phyloP scores from a whole-genome alignment of 2,329 filamentous ascomycete species.

The Trichoderma atroviride region DNA sequence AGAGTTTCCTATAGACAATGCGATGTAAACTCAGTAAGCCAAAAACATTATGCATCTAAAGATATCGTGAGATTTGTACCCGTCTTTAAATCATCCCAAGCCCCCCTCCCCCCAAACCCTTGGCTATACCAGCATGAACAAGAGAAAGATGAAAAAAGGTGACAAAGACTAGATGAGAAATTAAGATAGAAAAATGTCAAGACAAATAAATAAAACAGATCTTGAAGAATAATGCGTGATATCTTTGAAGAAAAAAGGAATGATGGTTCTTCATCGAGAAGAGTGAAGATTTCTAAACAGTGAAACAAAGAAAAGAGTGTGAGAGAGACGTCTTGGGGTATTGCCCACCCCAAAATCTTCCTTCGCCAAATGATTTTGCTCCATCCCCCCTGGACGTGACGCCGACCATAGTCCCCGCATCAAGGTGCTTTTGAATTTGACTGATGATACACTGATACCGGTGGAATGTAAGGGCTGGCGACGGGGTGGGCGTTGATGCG shows the following conservation, averaged over 20 bases:
- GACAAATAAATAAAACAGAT: constrained; percentile 18
- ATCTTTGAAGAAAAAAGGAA: constrained; percentile 2
- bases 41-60: constrained; percentile 5
- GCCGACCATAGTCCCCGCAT: background rate
- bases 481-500: constrained; percentile 10
- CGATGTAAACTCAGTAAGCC: background rate
- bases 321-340: constrained; percentile 5
- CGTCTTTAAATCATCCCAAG: constrained; percentile 1
- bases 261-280: constrained; percentile 37
- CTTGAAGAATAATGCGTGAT: constrained; percentile 27
- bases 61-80: constrained; percentile 17
- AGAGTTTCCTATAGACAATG: background rate
- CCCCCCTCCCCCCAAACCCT: background rate
- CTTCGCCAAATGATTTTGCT: background rate
- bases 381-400: background rate
- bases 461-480: background rate
- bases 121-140: background rate
- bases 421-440: constrained; percentile 9
- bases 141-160: constrained; percentile 1
- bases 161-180: constrained; percentile 4
- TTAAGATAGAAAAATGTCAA: constrained; percentile 4
- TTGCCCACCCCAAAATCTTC: constrained; percentile 1
- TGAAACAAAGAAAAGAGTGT: constrained; percentile 24
- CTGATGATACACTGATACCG: constrained; percentile 17
- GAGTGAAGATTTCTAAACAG: constrained; percentile 39